These are phyloP conservation scores for Claviceps arundinis DNA, from an alignment of 2,329 filamentous ascomycete species.

Conservation along the genomic window DNA sequence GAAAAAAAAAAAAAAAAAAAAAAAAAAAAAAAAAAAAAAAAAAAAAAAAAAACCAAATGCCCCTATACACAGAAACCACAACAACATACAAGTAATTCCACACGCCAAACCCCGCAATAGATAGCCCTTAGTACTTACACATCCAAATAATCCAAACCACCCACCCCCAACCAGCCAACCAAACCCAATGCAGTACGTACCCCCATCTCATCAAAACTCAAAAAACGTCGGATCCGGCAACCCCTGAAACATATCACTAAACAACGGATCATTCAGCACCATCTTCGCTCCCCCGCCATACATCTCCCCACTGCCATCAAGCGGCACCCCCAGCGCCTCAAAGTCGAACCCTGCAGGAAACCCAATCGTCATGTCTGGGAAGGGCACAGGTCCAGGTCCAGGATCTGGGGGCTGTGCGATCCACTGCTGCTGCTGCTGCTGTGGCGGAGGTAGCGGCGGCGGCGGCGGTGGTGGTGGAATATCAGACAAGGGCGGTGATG, in stretches of 20 bases:
- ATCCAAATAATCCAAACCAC: too few relatives aligned
- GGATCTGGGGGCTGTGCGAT: constrained; percentile 1
- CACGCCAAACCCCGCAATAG: too few relatives aligned
- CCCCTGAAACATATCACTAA: constrained; percentile 23
- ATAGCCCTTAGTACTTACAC: too few relatives aligned
- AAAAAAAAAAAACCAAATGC: too few relatives aligned
- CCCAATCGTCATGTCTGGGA: constrained; percentile 9
- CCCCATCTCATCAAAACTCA: background rate
- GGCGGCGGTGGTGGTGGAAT: background rate
- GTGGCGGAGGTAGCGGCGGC: too few relatives aligned
- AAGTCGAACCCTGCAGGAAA: constrained; percentile 18
- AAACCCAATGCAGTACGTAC: too few relatives aligned
- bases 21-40: too few relatives aligned
- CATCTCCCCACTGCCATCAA: constrained; percentile 13
- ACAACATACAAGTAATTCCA: too few relatives aligned
- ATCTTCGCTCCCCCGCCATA: constrained; percentile 22
- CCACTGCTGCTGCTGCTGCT: constrained; percentile 2
- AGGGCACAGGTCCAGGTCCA: background rate
- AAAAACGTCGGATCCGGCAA: constrained; percentile 22
- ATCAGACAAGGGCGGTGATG: background rate
- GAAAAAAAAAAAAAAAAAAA: too few relatives aligned
- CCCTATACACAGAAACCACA: too few relatives aligned
- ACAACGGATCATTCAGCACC: constrained; percentile 27
- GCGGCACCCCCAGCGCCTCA: constrained; percentile 16
- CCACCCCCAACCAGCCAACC: too few relatives aligned